Conservation (phyloP, 176 grass and related monocot genomes). For the Cenchrus purpureus region DNA sequence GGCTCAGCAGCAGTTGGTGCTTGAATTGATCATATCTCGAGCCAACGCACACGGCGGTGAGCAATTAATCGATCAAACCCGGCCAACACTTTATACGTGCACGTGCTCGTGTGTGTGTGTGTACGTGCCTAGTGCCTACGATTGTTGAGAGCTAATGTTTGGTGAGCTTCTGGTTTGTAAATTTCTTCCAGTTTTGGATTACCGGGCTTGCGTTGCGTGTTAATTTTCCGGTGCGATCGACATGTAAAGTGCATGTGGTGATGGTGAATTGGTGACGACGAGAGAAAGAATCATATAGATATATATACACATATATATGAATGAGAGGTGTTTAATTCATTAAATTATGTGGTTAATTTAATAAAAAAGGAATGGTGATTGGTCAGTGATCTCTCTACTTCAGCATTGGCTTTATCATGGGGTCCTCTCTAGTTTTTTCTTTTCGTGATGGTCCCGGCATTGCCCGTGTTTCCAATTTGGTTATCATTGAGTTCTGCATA, state of each 20-base stretch:
- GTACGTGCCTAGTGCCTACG: neutral
- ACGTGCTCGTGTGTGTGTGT: neutral
- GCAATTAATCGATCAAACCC: conserved; percentile 9
- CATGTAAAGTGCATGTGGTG: conserved; percentile 34
- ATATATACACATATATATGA: neutral
- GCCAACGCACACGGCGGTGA: conserved; percentile 35
- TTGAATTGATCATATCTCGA: conserved; percentile 15
- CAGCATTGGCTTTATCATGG: conserved; percentile 13
- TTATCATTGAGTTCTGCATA: conserved; percentile 28
- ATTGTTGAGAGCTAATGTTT: conserved; percentile 26
- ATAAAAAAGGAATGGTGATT: conserved; percentile 29
- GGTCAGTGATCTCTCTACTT: conserved; percentile 6
- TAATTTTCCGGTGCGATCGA: neutral
- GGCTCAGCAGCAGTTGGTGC: conserved; percentile 49
- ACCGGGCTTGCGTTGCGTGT: conserved; percentile 23
- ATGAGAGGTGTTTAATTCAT: conserved; percentile 32
- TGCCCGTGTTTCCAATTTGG: conserved; percentile 31
- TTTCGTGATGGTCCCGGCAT: conserved; percentile 27
- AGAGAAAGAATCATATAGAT: conserved; percentile 17
- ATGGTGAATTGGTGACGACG: neutral
- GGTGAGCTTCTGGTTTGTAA: conserved; percentile 38
- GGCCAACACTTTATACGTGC: neutral
- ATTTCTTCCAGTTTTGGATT: neutral
- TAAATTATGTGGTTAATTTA: conserved; percentile 38
- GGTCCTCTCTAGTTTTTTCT: neutral